Base-by-base conservation (phyloP, 257 asterid genomes). In the Fraxinus cuspidata region DNA sequence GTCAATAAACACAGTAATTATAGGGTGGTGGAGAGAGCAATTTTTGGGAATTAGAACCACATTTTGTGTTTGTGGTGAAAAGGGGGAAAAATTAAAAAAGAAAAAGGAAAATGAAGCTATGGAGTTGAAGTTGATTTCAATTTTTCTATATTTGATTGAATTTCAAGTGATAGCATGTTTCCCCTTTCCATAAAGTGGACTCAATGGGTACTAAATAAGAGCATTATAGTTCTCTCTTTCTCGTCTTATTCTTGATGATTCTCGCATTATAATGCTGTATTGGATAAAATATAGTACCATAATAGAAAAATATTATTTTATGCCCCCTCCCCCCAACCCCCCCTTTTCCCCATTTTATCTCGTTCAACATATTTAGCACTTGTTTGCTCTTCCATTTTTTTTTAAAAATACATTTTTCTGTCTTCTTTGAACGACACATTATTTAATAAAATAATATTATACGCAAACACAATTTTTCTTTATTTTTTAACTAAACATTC, bases 161-260 rank as follows among this genome's bases (percentile, higher is more conserved):
- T 82, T 63, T 18, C 5, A 2, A 70, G 77, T 58, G 71, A 42
- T 32, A 29, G 78, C 65, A 53, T 77, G 85, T 70, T 32, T 58
- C 12, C 60, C 60, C 27, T 19, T n/a, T 53, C 64, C 27, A 5
- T 53, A 19, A 53, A 19, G 23, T 53, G 25, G 23, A 53, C 25
- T 16, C 64, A n/a, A 53, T 53, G 64, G 25, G 64, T 53, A 53
- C 25, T 18, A 53, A 53, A 53, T 53, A 53, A 53, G 64, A 53
- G 64, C 64, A 19, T 18, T 16, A 51, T 4, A n/a, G 64, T 53
- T 7, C 27, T 53, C 25, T 53, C 25, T 53, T 18, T 7, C 0
- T 53, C 7, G 23, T 15, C 64, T 15, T 4, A 53, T 53, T 19
- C 7, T 16, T n/a, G 7, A 53, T n/a, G 53, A 53, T 53, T 2